Base-by-base conservation (phyloP, 345 rosid genomes). In the Sonneratia caseolaris region DNA sequence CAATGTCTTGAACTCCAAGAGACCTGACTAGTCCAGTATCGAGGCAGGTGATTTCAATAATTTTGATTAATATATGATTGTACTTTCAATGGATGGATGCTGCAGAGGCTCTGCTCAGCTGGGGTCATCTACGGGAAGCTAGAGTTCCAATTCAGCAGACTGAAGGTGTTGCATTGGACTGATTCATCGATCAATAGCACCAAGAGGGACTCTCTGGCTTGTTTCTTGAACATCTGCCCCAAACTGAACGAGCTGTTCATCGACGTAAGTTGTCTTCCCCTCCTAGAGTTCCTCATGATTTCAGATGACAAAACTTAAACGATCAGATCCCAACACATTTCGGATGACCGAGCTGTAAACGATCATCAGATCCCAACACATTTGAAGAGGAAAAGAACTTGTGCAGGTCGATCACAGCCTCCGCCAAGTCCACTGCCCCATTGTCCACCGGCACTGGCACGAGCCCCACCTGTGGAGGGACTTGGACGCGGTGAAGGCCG, bases 391-490 rank as follows among this genome's bases (percentile, higher is more conserved):
- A 42, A 47, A 40, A 22, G 10, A 32, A 14, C 5, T 19, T 51
- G 16, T 37, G 61, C 70, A 70, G 78, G 13, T 75, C 7, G 70
- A 75, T 64, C 21, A 42, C 21, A 21, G 53, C 15, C 69, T 47
- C 35, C 42, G 19, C 32, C 7, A 21, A 18, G 70, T 70, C 15
- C 15, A 5, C 37, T 13, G 35, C 37, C 66, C 78, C 18, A 3
- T 36, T 18, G 45, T 70, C 35, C 74, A 75, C 38, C 73, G 65
- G 32, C 37, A 70, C 64, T 75, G 74, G 74, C 78, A 75, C 38
- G 78, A 75, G 68, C 74, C 78, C 22, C 78, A 75, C 47, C 70
- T 75, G 12, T 75, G 74, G 78, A 75, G 66, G 74, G 74, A 70
- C 51, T 64, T 62, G 18, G 40, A 69, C 32, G 9, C 78, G 14